Base-by-base conservation (phyloP, 192 early-diverging fungal species). In the Radiomyces spectabilis region DNA sequence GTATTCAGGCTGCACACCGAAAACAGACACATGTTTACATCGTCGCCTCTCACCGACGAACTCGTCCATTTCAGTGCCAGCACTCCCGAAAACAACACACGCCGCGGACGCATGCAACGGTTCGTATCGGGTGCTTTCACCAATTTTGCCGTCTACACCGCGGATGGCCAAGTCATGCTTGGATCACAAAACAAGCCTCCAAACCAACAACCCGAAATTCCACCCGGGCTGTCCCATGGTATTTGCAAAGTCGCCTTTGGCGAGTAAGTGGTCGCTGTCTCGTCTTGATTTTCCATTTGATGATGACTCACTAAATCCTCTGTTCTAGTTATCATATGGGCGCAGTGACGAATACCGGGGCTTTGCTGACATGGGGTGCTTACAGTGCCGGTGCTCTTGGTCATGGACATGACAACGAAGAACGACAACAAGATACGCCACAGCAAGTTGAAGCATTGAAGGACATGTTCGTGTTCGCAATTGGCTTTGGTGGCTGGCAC, bases 401-500 rank as follows among this genome's bases (percentile, higher is more conserved):
- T 2, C 57, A 51, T 42, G 57, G 57, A 0, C 22, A 40, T 2
- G 41, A 31, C 16, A 29, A 21, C 9, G 31, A 44, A n/a, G 25
- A 31, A 7, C 22, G 38, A 25, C 32, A 32, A 26, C 33, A 38
- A 33, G 22, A 4, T 2, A 4, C 0, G n/a, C 48, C 48, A n/a
- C 21, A 6, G 19, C 22, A 37, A 34, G 32, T 59, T 4, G 39
- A 59, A 25, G 38, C 39, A 2, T 39, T 59, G 0, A 12, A 59
- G 6, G 39, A 59, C 34, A 49, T 51, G 45, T 59, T 42, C 41
- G 48, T 59, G 24, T 59, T 59, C 41, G 57, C 47, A 1, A 49
- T 49, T 21, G 39, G 47, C n/a, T 59, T 59, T 59, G 57, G 57
- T 26, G 57, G 57, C 0, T 51, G 47, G 57, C 57, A 59, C 24